A percentile compares a stretch with the other conserved stretches of the same genome.
These are phyloP conservation scores for Umbelopsis sp. DNA, from an alignment of 192 early-diverging fungal genomes.

Conservation along the genomic window DNA sequence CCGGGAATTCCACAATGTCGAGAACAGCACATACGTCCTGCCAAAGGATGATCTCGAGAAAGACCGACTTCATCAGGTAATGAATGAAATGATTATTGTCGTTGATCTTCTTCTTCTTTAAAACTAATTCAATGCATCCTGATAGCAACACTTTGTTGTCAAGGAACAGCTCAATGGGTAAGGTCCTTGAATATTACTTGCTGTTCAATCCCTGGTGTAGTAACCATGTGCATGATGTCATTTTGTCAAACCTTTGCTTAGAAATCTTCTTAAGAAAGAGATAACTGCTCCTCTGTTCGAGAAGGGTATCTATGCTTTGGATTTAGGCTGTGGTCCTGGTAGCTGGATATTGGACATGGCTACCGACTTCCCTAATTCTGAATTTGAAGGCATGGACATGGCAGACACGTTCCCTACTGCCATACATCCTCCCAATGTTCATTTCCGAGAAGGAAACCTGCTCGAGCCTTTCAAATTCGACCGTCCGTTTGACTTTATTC, in stretches of 20 bases:
- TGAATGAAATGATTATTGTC: background rate
- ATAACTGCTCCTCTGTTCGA: background rate
- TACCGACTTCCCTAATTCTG: constrained; percentile 27
- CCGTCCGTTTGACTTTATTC: constrained; percentile 40
- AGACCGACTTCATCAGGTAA: constrained; percentile 28
- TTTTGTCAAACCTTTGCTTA: background rate
- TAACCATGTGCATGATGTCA: background rate
- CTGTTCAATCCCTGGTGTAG: background rate
- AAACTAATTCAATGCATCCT: background rate
- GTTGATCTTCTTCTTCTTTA: background rate
- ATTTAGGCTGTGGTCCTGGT: constrained; percentile 45
- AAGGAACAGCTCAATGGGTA: constrained; percentile 32
- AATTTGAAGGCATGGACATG: constrained; percentile 40
- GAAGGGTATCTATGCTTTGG: constrained; percentile 20
- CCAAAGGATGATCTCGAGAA: constrained; percentile 36
- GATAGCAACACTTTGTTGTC: constrained; percentile 26
- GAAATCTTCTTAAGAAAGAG: background rate
- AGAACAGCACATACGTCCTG: constrained; percentile 24
- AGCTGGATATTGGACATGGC: constrained; percentile 45
- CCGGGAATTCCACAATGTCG: constrained; percentile 28
- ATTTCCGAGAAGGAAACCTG: constrained; percentile 27
- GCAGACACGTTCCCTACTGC: constrained; percentile 37
- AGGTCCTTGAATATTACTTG: too few species aligned
- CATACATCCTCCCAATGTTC: constrained; percentile 39
- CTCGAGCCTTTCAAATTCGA: constrained; percentile 29